A percentile compares a stretch with the other conserved stretches of the same genome.
phyloP scores from a whole-genome alignment of 2,329 filamentous ascomycete species.

The Atkinsonella texensis region DNA sequence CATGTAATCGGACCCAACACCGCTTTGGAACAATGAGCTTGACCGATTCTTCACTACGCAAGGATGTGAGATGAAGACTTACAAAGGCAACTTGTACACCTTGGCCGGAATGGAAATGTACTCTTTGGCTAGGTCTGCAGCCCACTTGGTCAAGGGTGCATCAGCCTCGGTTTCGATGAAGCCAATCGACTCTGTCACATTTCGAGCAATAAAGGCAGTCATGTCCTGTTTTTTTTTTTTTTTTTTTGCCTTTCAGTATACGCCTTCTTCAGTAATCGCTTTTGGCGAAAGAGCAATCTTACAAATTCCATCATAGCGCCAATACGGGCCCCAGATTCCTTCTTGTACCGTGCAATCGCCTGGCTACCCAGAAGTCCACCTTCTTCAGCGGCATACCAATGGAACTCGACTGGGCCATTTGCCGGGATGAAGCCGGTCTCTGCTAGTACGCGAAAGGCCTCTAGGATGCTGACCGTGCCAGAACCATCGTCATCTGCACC shows the following conservation, averaged over 20 bases:
- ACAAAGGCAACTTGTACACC: conserved; percentile 20
- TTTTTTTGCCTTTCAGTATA: no score
- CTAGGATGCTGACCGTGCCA: conserved; percentile 34
- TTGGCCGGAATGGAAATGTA: conserved; percentile 24
- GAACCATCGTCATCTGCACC: conserved; percentile 39
- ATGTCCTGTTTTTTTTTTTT: conserved; percentile 30
- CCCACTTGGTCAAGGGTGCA: conserved; percentile 23
- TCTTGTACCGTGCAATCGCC: conserved; percentile 56
- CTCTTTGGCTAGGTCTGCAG: conserved; percentile 20
- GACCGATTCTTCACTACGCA: neutral
- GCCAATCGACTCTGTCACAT: conserved; percentile 27
- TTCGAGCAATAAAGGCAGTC: conserved; percentile 25
- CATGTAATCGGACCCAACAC: conserved; percentile 30
- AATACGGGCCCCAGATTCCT: conserved; percentile 46
- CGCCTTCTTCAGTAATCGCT: neutral
- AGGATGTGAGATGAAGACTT: conserved; percentile 5
- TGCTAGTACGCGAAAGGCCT: conserved; percentile 35
- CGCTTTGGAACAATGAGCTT: conserved; percentile 10
- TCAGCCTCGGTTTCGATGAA: conserved; percentile 27
- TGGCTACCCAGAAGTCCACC: conserved; percentile 44
- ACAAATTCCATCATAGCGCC: conserved; percentile 60
- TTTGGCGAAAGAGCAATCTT: conserved; percentile 3
- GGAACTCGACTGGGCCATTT: conserved; percentile 45
- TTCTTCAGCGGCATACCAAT: conserved; percentile 39
- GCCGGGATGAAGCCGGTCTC: conserved; percentile 24